phyloP scores from a whole-genome alignment of 805 yeast genomes.

The Saitoella complicata region DNA sequence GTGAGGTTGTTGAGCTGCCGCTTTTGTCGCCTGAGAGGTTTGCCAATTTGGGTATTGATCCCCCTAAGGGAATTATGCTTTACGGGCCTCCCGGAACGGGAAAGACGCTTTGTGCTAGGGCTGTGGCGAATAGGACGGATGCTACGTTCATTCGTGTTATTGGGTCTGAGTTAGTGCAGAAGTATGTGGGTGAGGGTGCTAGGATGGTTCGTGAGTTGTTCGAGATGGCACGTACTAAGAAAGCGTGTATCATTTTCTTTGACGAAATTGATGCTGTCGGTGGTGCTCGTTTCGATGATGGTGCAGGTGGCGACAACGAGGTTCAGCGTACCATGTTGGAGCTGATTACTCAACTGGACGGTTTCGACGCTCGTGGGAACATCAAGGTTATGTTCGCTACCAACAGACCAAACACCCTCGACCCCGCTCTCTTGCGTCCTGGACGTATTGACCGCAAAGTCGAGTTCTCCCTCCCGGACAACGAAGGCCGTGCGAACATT shows the following conservation, averaged over 20 bases:
- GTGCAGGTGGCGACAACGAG: conserved; percentile 98
- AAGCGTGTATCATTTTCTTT: conserved; percentile 93
- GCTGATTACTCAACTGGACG: conserved; percentile 91
- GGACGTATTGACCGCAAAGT: conserved; percentile 98
- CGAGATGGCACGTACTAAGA: conserved; percentile 97
- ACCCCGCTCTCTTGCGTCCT: conserved; percentile 93
- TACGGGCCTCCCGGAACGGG: conserved; percentile 99
- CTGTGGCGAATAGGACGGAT: conserved; percentile 97
- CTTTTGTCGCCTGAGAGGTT: conserved; percentile 79
- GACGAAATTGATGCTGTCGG: conserved; percentile 99
- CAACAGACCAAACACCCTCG: conserved; percentile 92
- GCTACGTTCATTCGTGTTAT: conserved; percentile 97
- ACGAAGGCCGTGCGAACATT: conserved; percentile 95
- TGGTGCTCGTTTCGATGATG: conserved; percentile 99
- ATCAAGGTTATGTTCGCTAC: conserved; percentile 99
- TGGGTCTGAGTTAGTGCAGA: conserved; percentile 96
- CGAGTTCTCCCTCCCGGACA: conserved; percentile 88
- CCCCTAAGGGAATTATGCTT: conserved; percentile 91
- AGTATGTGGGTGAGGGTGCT: conserved; percentile 99
- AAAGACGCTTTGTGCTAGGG: conserved; percentile 94
- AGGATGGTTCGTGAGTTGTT: conserved; percentile 97
- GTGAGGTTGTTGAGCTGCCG: conserved; percentile 94
- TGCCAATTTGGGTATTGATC: conserved; percentile 93
- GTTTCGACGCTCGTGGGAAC: conserved; percentile 97
- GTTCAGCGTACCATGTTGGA: conserved; percentile 99